Conservation (phyloP, 345 rosid species). For the Euphorbia tirucalli region DNA sequence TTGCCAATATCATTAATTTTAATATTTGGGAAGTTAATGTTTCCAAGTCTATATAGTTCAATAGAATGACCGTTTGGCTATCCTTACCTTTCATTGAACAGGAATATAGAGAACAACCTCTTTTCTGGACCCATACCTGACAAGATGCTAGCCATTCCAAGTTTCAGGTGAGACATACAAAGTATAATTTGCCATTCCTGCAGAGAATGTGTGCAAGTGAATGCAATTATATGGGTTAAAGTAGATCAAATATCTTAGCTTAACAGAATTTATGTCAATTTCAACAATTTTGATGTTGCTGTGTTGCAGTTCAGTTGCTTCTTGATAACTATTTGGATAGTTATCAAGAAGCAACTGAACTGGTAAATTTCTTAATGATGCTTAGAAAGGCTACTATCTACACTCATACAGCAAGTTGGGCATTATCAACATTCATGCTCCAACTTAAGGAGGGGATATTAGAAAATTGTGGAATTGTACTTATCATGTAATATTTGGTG, state of each 20-base stretch:
- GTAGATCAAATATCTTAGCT: not conserved
- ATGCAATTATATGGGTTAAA: not conserved
- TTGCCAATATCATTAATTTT: conserved; percentile 30
- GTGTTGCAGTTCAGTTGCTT: not conserved
- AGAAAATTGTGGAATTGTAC: not conserved
- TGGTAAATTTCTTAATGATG: conserved; percentile 1
- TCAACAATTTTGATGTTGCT: conserved; percentile 1
- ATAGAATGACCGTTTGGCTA: not conserved
- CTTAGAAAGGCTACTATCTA: not conserved
- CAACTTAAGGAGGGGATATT: not conserved
- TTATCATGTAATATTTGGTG: no score
- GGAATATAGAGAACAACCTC: conserved; percentile 88
- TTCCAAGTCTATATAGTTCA: conserved; percentile 8
- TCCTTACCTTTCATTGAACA: conserved; percentile 30
- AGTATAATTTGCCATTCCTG: not conserved
- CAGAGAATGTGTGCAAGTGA: not conserved
- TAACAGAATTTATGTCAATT: not conserved
- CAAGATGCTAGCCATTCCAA: conserved; percentile 63
- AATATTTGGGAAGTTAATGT: not conserved
- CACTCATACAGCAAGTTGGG: no score
- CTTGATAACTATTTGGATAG: not conserved
- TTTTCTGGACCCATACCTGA: conserved; percentile 90
- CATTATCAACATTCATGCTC: not conserved
- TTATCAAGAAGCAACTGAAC: not conserved
- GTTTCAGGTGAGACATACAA: conserved; percentile 50